These are phyloP conservation scores for Populus tremula DNA, from an alignment of 345 rosid genomes.

Conservation along the genomic window DNA sequence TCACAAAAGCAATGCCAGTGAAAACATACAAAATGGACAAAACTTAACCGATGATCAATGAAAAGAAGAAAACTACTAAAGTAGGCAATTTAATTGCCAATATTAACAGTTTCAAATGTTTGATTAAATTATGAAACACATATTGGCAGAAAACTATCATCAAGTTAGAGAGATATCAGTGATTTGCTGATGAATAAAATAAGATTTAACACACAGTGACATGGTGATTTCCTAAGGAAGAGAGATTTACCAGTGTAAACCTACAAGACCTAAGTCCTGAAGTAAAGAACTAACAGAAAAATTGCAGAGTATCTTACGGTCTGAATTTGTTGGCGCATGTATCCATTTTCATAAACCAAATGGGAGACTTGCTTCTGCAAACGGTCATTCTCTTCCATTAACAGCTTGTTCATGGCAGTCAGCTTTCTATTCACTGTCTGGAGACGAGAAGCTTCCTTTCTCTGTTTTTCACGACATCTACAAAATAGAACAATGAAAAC, in stretches of 20 bases:
- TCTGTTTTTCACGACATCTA: conserved; percentile 97
- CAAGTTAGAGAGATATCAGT: background rate
- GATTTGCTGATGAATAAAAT: background rate
- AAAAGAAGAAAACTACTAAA: background rate
- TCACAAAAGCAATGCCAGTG: too few species aligned
- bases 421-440: conserved; percentile 89
- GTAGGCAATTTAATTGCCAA: background rate
- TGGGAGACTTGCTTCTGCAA: conserved; percentile 97
- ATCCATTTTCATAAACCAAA: conserved; percentile 89
- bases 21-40: background rate
- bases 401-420: conserved; percentile 85
- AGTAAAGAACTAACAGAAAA: background rate
- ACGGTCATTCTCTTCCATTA: conserved; percentile 99
- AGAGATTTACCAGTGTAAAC: too few species aligned
- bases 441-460: conserved; percentile 90
- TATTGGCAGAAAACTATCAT: too few species aligned
- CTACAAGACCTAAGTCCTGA: background rate
- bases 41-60: background rate
- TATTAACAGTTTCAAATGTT: background rate
- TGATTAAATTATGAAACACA: background rate
- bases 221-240: background rate
- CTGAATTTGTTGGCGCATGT: conserved; percentile 72
- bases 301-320: conserved; percentile 36
- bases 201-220: background rate
- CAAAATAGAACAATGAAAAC: background rate